Evolutionary conservation across 2,329 filamentous ascomycete genomes (phyloP), one percentile per base, ranked within the genome.

Genomic region (Fusarium transvaalense): DNA sequence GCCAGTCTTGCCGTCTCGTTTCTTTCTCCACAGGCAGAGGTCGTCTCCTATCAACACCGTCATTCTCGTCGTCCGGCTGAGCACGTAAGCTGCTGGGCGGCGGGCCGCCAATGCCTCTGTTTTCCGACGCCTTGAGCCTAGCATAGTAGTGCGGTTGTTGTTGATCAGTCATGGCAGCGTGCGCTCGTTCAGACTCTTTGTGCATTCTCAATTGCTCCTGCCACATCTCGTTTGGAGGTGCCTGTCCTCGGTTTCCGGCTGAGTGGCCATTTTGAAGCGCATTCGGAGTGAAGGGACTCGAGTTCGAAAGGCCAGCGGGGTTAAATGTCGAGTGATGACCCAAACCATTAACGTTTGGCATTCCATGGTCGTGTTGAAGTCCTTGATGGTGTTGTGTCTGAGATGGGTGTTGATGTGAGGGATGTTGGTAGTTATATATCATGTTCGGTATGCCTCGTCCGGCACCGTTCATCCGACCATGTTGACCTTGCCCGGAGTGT

Each of bases 161-260:
- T 69, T 88, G 86, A 46, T 90, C 88, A 9, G 83, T 86, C 88
- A 89, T 96, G 85, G 85, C 92, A 82, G 77, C 87, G 85, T 86
- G 91, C 80, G 84, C 89, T 82, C 83, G 89, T 83, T 87, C 92
- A 74, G 92, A 89, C 66, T 93, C 91, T 70, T 94, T 92, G 67
- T 90, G 91, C 74, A 94, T 82, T 66, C 92, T 89, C 69, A 97
- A 81, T 81, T 99, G 96, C 76, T 96, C 91, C 68, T 91, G 89
- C 94, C 94, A 98, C 79, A 97, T 92, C 72, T 90, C 88, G 67
- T 81, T 89, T 56, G 82, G 84, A 56, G 86, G 86, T 27, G 80
- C 79, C 67, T 87, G 86, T 32, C 79, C 82, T 50, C 87, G 81
- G 19, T 83, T 78, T 48, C 80, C 81, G 17, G 80, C 77, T 9